phyloP scores from a whole-genome alignment of 306 rosid genomes.

The cucumber (Cucumis sativus) region DNA sequence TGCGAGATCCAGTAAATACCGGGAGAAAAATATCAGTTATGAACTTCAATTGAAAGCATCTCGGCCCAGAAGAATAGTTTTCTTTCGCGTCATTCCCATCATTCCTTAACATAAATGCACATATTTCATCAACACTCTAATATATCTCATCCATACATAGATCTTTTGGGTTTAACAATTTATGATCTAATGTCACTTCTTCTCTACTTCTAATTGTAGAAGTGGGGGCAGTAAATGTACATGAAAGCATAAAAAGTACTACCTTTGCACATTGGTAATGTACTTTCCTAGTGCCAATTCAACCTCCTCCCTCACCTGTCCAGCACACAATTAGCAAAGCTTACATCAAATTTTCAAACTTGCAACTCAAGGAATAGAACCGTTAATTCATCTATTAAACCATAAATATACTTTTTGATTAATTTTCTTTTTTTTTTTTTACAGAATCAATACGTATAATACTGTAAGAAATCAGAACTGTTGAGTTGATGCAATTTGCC shows the following conservation, averaged over 20 bases:
- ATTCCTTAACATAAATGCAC: constrained; percentile 38
- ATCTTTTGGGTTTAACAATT: background rate
- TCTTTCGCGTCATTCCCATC: constrained; percentile 36
- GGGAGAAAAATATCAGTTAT: constrained; percentile 64
- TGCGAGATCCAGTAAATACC: constrained; percentile 93
- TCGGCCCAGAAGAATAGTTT: constrained; percentile 30
- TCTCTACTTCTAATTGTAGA: background rate
- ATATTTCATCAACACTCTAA: background rate
- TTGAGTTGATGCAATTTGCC: background rate
- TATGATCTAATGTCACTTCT: background rate
- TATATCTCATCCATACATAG: background rate
- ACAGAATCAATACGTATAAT: background rate
- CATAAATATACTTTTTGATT: background rate
- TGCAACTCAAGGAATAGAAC: background rate
- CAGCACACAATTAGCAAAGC: constrained; percentile 14
- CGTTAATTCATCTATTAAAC: background rate
- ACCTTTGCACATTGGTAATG: constrained; percentile 60
- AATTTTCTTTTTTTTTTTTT: too few species aligned
- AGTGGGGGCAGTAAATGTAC: background rate
- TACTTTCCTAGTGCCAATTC: constrained; percentile 75
- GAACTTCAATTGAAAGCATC: constrained; percentile 65
- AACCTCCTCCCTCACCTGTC: constrained; percentile 94
- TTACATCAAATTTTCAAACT: background rate
- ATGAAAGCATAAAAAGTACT: constrained; percentile 5
- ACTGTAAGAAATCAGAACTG: background rate